These are phyloP conservation scores for Globisporangium nagaii DNA, from an alignment of 352 stramenopile species.

Conservation along the genomic window DNA sequence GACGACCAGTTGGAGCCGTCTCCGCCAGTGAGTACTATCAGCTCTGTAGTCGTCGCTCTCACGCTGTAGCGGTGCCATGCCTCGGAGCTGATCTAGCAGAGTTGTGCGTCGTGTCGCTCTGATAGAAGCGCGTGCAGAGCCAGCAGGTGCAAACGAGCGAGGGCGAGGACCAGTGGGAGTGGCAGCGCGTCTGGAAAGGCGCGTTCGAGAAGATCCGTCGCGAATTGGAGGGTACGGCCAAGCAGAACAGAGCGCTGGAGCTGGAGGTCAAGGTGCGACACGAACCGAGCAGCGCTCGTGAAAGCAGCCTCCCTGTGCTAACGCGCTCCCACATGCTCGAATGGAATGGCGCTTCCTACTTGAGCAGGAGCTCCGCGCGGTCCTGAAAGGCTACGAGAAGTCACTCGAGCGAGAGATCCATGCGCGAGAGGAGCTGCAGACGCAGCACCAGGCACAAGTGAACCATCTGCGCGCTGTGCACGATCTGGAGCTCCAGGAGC, in stretches of 20 bases:
- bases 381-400: constrained; percentile 36
- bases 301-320: neutral
- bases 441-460: constrained; percentile 36
- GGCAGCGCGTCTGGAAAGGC: constrained; percentile 65
- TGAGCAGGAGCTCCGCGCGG: constrained; percentile 33
- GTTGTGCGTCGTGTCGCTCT: too few species aligned
- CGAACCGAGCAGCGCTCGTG: too few species aligned
- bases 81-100: too few species aligned
- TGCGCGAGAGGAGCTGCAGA: constrained; percentile 21
- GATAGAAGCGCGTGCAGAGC: constrained; percentile 22
- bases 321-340: too few species aligned
- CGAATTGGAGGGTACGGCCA: constrained; percentile 25
- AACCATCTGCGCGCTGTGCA: constrained; percentile 41
- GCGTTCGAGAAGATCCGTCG: constrained; percentile 56
- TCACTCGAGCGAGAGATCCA: constrained; percentile 29
- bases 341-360: neutral
- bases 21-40: neutral
- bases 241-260: constrained; percentile 24
- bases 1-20: neutral
- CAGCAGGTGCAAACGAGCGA: constrained; percentile 59
- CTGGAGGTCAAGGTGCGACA: constrained; percentile 39
- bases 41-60: too few species aligned
- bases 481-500: constrained; percentile 37
- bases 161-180: constrained; percentile 62
- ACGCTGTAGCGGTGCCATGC: too few species aligned